phyloP scores from a whole-genome alignment of 2,329 filamentous ascomycete genomes.

The Exophiala spinifera region DNA sequence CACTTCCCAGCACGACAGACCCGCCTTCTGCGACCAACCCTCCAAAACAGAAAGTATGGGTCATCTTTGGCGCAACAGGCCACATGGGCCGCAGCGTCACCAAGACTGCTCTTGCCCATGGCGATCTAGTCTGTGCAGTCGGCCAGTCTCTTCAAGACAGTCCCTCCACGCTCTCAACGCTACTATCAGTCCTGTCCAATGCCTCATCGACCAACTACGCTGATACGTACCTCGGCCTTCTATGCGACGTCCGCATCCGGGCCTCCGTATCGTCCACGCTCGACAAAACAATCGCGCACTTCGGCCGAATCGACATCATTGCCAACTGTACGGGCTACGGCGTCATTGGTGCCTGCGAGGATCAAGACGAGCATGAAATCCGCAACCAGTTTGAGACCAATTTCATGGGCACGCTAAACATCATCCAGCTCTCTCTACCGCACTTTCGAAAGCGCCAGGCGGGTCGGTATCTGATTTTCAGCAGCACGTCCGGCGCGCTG shows the following conservation, averaged over 20 bases:
- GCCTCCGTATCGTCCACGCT: slow-evolving; percentile 73
- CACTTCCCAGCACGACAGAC: slow-evolving; percentile 80
- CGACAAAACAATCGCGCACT: slow-evolving; percentile 66
- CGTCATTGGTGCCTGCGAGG: slow-evolving; percentile 92
- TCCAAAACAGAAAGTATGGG: slow-evolving; percentile 77
- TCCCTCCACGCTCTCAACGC: neutral
- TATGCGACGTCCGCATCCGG: slow-evolving; percentile 84
- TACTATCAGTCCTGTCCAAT: slow-evolving; percentile 65
- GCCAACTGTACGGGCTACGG: slow-evolving; percentile 94
- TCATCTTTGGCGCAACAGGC: slow-evolving; percentile 93
- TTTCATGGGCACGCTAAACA: slow-evolving; percentile 91
- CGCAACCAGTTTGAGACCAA: slow-evolving; percentile 97
- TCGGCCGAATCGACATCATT: slow-evolving; percentile 81
- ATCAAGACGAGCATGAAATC: slow-evolving; percentile 92
- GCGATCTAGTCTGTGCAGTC: slow-evolving; percentile 81
- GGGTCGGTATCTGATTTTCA: slow-evolving; percentile 91
- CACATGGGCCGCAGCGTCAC: slow-evolving; percentile 92
- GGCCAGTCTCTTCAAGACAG: slow-evolving; percentile 77
- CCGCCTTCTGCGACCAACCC: slow-evolving; percentile 71
- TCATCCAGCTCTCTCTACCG: slow-evolving; percentile 82
- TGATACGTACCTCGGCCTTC: slow-evolving; percentile 64
- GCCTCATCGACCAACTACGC: slow-evolving; percentile 51
- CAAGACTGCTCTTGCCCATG: slow-evolving; percentile 73
- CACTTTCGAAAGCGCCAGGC: slow-evolving; percentile 74
- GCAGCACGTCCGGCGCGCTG: slow-evolving; percentile 85